Evolutionary conservation across 257 asterid species (phyloP).

Genomic region (Linaria vulgaris): DNA sequence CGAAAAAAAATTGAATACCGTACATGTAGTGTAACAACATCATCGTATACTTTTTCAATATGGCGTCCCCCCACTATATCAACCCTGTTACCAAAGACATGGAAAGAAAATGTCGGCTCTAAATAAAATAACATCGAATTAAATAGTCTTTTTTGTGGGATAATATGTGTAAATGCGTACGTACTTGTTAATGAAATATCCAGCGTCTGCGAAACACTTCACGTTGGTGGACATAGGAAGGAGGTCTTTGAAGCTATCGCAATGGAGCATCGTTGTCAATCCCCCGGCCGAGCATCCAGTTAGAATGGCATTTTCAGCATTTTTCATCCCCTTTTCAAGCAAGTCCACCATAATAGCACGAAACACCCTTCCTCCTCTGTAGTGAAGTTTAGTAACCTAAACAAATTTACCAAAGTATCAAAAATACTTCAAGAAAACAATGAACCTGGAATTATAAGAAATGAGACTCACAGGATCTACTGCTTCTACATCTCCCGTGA

Average conservation of each 20-base stretch:
- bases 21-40: slow-evolving; percentile 83
- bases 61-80: slow-evolving; percentile 70
- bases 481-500: slow-evolving; percentile 54
- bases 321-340: slow-evolving; percentile 50
- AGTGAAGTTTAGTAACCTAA: slow-evolving; percentile 51
- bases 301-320: slow-evolving; percentile 60
- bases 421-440: not conserved
- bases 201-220: slow-evolving; percentile 93
- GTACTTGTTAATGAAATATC: slow-evolving; percentile 83
- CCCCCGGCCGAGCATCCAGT: slow-evolving; percentile 99
- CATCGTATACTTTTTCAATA: slow-evolving; percentile 58
- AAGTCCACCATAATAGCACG: slow-evolving; percentile 48
- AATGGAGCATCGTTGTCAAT: slow-evolving; percentile 73
- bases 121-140: not conserved
- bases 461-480: slow-evolving; percentile 51
- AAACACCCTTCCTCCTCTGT: slow-evolving; percentile 54
- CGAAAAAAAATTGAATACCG: slow-evolving; percentile 15
- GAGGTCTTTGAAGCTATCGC: slow-evolving; percentile 72
- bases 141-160: not conserved
- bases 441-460: too few relatives aligned
- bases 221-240: slow-evolving; percentile 61
- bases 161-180: not conserved
- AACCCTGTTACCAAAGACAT: slow-evolving; percentile 44
- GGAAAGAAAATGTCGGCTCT: not conserved
- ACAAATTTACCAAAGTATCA: slow-evolving; percentile 3